Evolutionary conservation across 768 basidiomycete genomes (phyloP).

Genomic region (Boletus reticulatus): DNA sequence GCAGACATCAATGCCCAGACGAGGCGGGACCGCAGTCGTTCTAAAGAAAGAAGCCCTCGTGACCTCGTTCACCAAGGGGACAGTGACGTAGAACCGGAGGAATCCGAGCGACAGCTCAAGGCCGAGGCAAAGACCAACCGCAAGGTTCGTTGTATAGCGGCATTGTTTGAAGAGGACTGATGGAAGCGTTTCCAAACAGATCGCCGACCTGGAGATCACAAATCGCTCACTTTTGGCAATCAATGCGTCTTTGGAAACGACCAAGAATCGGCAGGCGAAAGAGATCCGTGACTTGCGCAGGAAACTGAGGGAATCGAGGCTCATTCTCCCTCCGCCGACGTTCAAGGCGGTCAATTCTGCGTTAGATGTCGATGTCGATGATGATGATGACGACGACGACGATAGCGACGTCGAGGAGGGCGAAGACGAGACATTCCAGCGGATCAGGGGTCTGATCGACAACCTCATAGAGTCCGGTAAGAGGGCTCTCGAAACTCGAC

Average conservation of each 20-base stretch:
- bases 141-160: constrained; percentile 51
- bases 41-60: constrained; percentile 15
- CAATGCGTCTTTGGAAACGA: constrained; percentile 77
- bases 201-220: constrained; percentile 89
- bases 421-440: constrained; percentile 57
- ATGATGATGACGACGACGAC: constrained; percentile 35
- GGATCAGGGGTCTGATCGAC: constrained; percentile 65
- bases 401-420: constrained; percentile 40
- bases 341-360: constrained; percentile 56
- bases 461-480: constrained; percentile 55
- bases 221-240: constrained; percentile 84
- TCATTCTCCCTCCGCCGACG: constrained; percentile 68
- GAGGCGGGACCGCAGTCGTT: constrained; percentile 20
- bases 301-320: constrained; percentile 77
- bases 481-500: constrained; percentile 57
- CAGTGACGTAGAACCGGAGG: constrained; percentile 32
- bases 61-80: constrained; percentile 23
- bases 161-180: background rate
- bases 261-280: constrained; percentile 74
- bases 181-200: constrained; percentile 44
- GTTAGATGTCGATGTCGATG: constrained; percentile 41
- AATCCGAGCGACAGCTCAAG: constrained; percentile 53
- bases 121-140: constrained; percentile 83
- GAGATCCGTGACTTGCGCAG: constrained; percentile 86
- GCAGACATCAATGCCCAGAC: constrained; percentile 8